Conservation (phyloP, 1,284 basidiomycete genomes). For the Ceratobasidium sp. region DNA sequence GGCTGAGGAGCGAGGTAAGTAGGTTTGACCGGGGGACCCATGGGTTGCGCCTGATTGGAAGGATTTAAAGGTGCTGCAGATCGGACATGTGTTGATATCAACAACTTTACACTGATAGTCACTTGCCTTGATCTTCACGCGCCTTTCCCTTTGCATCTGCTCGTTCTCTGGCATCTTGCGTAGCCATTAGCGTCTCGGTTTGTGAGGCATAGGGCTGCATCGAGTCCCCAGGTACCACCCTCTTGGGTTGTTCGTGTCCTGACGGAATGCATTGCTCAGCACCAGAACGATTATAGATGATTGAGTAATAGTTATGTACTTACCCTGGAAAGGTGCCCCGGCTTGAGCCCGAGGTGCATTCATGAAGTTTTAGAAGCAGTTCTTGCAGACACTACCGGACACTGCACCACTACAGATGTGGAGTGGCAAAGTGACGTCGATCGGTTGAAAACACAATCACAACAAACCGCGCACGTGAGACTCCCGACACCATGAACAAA, state of each 20-base stretch:
- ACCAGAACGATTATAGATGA: no score
- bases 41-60: background rate
- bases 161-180: conserved; percentile 30
- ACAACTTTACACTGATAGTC: background rate
- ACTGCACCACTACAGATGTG: no score
- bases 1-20: background rate
- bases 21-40: conserved; percentile 24
- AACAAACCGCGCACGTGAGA: conserved; percentile 23
- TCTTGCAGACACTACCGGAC: no score
- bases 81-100: background rate
- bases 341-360: no score
- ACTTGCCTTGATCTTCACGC: conserved; percentile 2
- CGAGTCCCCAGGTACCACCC: background rate
- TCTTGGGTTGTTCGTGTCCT: background rate
- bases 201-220: conserved; percentile 10
- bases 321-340: no score
- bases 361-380: no score
- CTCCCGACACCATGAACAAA: conserved; percentile 7
- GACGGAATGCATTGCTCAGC: background rate
- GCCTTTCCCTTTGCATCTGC: conserved; percentile 21
- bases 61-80: background rate
- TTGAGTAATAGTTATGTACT: no score
- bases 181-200: conserved; percentile 28
- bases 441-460: background rate
- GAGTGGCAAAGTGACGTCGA: background rate